Evolutionary conservation across 2,329 filamentous ascomycete genomes (phyloP), one percentile per base, ranked within the genome.

Genomic region (Epichloe hybrida): DNA sequence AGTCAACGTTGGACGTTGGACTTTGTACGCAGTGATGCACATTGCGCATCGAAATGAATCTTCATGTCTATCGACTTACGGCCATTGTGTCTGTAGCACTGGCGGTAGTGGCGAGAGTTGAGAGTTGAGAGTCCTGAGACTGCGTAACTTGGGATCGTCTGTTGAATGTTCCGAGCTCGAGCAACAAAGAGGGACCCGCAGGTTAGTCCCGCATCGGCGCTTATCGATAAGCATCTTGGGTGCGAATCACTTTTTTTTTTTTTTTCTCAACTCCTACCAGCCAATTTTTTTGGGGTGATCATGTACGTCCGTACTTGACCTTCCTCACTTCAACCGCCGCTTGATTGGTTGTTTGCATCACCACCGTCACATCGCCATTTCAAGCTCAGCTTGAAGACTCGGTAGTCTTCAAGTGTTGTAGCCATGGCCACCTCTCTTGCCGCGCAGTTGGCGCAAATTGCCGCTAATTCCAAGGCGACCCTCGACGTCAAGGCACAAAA

Each of bases 401-500:
- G 6, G 20, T 3, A 46, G 50, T 48, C 61, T 55, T 54, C 55
- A 59, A 56, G 54, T 53, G 47, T 56, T 53, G 52, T 55, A 54
- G 60, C 54, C 56, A 95, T 94, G 88, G 77, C 84, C 61, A 88
- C 89, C 54, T 84, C 88, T 64, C 84, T 99, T 59, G 86, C 91
- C 70, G 83, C 88, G 72, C 94, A 98, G 78, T 75, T 99, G 73
- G 88, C 90, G 74, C 83, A 88, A 65, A 90, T 98, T 64, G 88
- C 90, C 59, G 83, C 86, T 58, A 87, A 86, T 63, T 95, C 88
- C 61, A 95, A 90, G 60, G 84, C 90, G 64, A 85, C 91, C 59
- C 80, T 97, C 62, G 88, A 97, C 65, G 77, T 95, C 60, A 95
- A 94, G 70, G 88, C 90, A 61, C 89, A 96, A 71, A 91, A 89